These are phyloP conservation scores for Canavalia ensiformis DNA, from an alignment of 306 rosid genomes.

Conservation along the genomic window DNA sequence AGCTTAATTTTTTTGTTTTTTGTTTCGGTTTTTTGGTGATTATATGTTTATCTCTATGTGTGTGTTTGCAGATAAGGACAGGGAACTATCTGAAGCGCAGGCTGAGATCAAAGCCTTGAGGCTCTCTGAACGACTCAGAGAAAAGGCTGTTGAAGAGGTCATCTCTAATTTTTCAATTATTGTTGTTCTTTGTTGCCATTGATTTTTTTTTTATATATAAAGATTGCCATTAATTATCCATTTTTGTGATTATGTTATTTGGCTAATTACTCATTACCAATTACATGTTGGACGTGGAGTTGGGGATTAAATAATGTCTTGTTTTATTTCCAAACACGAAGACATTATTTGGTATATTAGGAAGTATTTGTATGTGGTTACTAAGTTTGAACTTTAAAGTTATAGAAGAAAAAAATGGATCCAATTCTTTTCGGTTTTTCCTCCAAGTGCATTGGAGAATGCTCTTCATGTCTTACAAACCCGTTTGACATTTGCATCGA, in stretches of 20 bases:
- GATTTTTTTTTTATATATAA: neutral
- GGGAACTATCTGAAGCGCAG: slow-evolving; percentile 90
- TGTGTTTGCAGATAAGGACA: slow-evolving; percentile 85
- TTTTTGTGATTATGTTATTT: neutral
- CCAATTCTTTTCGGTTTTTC: neutral
- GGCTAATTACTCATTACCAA: neutral
- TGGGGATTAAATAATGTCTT: neutral
- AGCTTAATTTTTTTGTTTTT: slow-evolving; percentile 46
- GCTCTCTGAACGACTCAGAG: slow-evolving; percentile 89
- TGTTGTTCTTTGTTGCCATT: neutral
- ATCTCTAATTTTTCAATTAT: slow-evolving; percentile 38
- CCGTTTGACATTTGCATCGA: slow-evolving; percentile 12
- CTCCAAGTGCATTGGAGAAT: slow-evolving; percentile 22
- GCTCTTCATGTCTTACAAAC: neutral
- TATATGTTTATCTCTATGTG: neutral
- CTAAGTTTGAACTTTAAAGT: slow-evolving; percentile 27
- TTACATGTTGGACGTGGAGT: slow-evolving; percentile 15
- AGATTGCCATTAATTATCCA: slow-evolving; percentile 7
- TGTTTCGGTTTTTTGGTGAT: slow-evolving; percentile 37
- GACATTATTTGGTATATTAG: slow-evolving; percentile 17
- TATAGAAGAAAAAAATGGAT: neutral
- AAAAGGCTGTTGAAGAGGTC: slow-evolving; percentile 98
- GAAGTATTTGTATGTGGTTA: neutral
- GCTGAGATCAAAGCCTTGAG: slow-evolving; percentile 97
- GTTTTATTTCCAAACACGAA: slow-evolving; percentile 25